Evolutionary conservation across 495 filamentous ascomycete genomes (phyloP).

Genomic region (Melanomma pulvis-pyrius): DNA sequence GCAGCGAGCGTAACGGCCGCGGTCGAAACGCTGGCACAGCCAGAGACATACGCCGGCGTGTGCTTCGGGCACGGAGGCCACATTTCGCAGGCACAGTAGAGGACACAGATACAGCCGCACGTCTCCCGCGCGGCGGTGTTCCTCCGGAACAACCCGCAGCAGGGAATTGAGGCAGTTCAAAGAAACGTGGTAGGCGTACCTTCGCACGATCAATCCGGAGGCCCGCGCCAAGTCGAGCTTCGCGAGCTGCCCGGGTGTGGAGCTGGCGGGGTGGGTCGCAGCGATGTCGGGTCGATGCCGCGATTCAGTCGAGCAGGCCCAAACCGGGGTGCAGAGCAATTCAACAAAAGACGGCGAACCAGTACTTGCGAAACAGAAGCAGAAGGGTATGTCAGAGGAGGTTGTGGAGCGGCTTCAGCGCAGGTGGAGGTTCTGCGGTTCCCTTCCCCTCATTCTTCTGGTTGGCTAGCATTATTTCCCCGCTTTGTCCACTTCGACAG

Average conservation of each 20-base stretch:
- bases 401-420: background rate
- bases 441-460: background rate
- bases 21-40: constrained; percentile 13
- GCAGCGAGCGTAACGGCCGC: constrained; percentile 21
- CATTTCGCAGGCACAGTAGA: background rate
- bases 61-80: constrained; percentile 10
- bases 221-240: background rate
- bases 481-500: background rate
- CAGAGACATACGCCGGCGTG: constrained; percentile 9
- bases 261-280: background rate
- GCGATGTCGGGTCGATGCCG: background rate
- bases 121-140: background rate
- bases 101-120: constrained; percentile 5
- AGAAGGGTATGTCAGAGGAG: too few species aligned
- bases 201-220: background rate
- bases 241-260: background rate
- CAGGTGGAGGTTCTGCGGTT: background rate
- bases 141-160: constrained; percentile 15
- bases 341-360: background rate
- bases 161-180: constrained; percentile 3
- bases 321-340: background rate
- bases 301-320: background rate
- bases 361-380: too few species aligned
- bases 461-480: background rate
- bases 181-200: constrained; percentile 3